Conservation (phyloP, 164 flowering plant genomes). For the Malania oleifera region DNA sequence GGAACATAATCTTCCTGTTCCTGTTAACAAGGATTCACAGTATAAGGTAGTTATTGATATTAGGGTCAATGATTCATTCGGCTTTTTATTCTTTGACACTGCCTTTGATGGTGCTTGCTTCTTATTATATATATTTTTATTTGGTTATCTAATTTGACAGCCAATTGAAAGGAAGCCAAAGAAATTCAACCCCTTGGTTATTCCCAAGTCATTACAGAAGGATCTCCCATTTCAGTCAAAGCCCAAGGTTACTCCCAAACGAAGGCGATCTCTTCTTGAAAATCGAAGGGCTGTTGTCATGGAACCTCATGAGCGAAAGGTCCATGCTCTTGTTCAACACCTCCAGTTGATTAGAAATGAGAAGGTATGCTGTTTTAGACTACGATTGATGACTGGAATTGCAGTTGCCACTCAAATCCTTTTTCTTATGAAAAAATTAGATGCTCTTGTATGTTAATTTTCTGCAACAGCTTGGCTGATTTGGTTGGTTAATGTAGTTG, state of each 20-base stretch:
- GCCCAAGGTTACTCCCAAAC: conserved; percentile 55
- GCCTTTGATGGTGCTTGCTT: background rate
- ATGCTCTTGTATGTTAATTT: background rate
- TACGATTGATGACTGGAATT: no score
- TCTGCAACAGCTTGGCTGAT: no score
- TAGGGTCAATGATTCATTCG: background rate
- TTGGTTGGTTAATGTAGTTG: no score
- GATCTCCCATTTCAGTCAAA: conserved; percentile 85
- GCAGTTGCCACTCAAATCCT: no score
- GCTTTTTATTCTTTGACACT: background rate
- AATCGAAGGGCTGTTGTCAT: conserved; percentile 66
- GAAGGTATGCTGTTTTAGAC: conserved; percentile 49
- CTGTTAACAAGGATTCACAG: conserved; percentile 86
- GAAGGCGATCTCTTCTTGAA: conserved; percentile 41
- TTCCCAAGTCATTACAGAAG: conserved; percentile 67
- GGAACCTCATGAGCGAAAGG: conserved; percentile 68
- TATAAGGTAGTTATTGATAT: conserved; percentile 52
- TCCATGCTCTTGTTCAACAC: conserved; percentile 58
- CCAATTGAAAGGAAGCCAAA: conserved; percentile 75
- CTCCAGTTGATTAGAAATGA: conserved; percentile 54
- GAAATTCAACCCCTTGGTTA: conserved; percentile 87
- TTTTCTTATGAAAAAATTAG: no score
- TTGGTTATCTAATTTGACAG: conserved; percentile 26
- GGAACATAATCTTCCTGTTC: conserved; percentile 61
- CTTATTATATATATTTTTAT: background rate